A percentile compares a stretch with the other conserved stretches of the same genome.
phyloP scores from a whole-genome alignment of 177 flowering plant species.

The Telopea speciosissima region DNA sequence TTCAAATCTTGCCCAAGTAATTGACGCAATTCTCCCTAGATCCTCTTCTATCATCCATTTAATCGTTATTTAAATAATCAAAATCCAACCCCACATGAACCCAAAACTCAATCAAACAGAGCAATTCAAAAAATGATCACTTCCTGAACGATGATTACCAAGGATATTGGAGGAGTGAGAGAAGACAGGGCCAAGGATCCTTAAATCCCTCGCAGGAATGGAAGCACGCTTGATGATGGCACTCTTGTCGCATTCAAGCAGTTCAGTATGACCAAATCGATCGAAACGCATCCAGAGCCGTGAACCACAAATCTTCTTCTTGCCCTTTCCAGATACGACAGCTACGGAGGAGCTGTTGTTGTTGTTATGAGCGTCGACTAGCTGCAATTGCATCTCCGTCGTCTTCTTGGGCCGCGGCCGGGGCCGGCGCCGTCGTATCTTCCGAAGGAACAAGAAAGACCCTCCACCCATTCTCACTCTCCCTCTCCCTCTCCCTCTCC shows the following conservation, averaged over 20 bases:
- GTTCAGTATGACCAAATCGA: slow-evolving; percentile 56
- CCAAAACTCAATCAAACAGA: background rate
- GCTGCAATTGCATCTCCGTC: slow-evolving; percentile 10
- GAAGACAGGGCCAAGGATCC: slow-evolving; percentile 94
- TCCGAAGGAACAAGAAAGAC: slow-evolving; percentile 8
- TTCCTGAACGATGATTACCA: slow-evolving; percentile 32
- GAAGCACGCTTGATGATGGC: slow-evolving; percentile 56
- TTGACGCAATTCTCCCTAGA: no score
- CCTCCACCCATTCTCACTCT: slow-evolving; percentile 13
- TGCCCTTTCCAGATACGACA: slow-evolving; percentile 32
- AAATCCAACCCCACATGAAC: no score
- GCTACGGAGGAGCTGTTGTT: background rate
- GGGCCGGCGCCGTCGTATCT: slow-evolving; percentile 5
- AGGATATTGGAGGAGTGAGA: slow-evolving; percentile 91
- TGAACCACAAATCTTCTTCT: slow-evolving; percentile 78
- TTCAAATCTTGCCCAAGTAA: background rate
- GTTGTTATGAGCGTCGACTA: background rate
- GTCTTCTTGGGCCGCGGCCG: slow-evolving; percentile 6
- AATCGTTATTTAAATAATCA: no score
- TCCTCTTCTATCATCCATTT: no score
- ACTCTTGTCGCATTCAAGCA: slow-evolving; percentile 75
- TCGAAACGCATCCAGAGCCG: slow-evolving; percentile 88
- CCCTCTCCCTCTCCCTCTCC: no score
- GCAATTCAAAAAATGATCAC: no score
- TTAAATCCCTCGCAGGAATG: slow-evolving; percentile 85